Evolutionary conservation across 768 basidiomycete species (phyloP).

Genomic region (Hericium rajendrae): DNA sequence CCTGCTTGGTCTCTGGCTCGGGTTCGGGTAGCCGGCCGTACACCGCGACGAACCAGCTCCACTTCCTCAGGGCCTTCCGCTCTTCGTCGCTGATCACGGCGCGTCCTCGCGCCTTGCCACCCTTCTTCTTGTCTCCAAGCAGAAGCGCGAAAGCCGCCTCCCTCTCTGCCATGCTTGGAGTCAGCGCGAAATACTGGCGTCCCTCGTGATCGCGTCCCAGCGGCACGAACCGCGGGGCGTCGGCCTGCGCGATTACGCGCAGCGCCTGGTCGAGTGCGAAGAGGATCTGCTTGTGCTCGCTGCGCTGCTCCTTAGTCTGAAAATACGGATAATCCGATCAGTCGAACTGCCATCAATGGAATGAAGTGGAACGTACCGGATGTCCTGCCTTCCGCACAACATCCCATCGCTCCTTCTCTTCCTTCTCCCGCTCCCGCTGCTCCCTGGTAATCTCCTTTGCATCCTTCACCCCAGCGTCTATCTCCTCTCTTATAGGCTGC

Average conservation of each 20-base stretch:
- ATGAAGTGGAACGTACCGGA: background rate
- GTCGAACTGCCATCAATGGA: too few relatives aligned
- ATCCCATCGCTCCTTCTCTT: constrained; percentile 54
- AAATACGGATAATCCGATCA: background rate
- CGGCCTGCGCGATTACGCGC: constrained; percentile 37
- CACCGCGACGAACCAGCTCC: constrained; percentile 74
- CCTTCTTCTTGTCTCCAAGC: constrained; percentile 24
- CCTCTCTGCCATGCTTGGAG: constrained; percentile 48
- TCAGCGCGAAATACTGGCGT: constrained; percentile 57
- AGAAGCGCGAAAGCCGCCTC: constrained; percentile 32
- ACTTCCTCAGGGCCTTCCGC: constrained; percentile 43
- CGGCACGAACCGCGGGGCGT: constrained; percentile 42
- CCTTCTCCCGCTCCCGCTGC: constrained; percentile 41
- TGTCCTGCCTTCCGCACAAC: constrained; percentile 20
- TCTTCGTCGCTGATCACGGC: constrained; percentile 34
- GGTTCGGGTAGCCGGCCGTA: constrained; percentile 49
- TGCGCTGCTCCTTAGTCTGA: constrained; percentile 36
- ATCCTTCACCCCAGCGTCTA: constrained; percentile 49
- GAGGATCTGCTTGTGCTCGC: constrained; percentile 40
- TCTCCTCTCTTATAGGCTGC: constrained; percentile 40
- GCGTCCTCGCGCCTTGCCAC: constrained; percentile 31
- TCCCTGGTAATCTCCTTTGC: constrained; percentile 44
- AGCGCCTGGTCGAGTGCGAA: constrained; percentile 43
- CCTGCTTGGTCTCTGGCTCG: constrained; percentile 15
- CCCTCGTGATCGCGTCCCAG: constrained; percentile 66